phyloP scores from a whole-genome alignment of 345 rosid genomes.

The Hibiscus tridactylites region DNA sequence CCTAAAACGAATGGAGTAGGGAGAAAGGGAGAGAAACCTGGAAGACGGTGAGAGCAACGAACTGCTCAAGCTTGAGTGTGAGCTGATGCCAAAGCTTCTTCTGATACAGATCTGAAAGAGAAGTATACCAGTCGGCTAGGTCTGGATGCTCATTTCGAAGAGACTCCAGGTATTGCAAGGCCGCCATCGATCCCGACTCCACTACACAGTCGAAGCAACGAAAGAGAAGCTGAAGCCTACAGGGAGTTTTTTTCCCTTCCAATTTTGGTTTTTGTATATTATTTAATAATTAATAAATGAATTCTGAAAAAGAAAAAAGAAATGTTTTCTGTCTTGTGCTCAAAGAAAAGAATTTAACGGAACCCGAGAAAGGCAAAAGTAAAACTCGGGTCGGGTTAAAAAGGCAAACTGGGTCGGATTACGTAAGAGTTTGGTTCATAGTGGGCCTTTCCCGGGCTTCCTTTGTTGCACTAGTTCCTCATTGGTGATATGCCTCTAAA shows the following conservation, averaged over 20 bases:
- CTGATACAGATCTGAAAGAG: slow-evolving; percentile 92
- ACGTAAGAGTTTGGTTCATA: background rate
- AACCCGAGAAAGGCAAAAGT: background rate
- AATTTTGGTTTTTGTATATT: background rate
- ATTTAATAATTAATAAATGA: background rate
- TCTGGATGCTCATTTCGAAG: slow-evolving; percentile 68
- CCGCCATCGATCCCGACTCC: slow-evolving; percentile 59
- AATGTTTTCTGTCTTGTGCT: background rate
- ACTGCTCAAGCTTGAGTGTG: slow-evolving; percentile 92
- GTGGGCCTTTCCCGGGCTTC: background rate
- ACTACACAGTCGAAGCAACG: background rate
- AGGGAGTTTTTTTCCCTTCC: background rate
- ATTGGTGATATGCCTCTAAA: too few relatives aligned
- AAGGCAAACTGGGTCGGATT: background rate
- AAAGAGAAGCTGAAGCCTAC: background rate
- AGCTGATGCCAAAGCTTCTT: slow-evolving; percentile 99
- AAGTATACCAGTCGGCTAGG: slow-evolving; percentile 82
- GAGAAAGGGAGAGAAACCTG: slow-evolving; percentile 38
- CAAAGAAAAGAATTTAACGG: slow-evolving; percentile 9
- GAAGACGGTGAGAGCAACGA: slow-evolving; percentile 75
- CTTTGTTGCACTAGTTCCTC: background rate
- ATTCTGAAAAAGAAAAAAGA: background rate
- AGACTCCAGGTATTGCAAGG: slow-evolving; percentile 77
- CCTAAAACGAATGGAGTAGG: background rate
- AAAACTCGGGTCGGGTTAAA: background rate